phyloP scores from a whole-genome alignment of 2,329 filamentous ascomycete genomes.

The Tolypocladium tundrense region DNA sequence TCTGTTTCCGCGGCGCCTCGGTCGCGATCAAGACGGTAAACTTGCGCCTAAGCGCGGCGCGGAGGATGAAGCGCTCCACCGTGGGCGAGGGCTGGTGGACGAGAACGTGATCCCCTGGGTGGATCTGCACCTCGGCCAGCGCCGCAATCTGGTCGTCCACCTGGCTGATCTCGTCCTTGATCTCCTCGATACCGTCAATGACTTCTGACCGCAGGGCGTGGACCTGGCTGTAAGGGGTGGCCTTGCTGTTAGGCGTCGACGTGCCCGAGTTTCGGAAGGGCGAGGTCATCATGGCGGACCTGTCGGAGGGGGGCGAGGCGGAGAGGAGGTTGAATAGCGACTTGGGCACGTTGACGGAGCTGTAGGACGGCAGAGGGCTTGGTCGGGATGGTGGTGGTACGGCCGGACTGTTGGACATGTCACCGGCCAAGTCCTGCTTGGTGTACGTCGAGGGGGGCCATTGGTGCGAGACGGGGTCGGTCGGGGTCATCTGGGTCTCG shows the following conservation, averaged over 20 bases:
- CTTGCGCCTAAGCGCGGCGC: constrained; percentile 78
- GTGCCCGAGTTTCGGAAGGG: constrained; percentile 37
- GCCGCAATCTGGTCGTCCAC: constrained; percentile 89
- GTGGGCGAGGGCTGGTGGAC: constrained; percentile 79
- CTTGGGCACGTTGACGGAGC: constrained; percentile 56
- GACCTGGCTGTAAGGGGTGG: constrained; percentile 31
- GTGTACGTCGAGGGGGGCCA: constrained; percentile 20
- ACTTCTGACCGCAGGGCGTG: constrained; percentile 81
- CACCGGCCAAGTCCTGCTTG: constrained; percentile 23
- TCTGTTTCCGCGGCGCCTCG: constrained; percentile 34
- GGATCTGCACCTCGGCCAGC: constrained; percentile 83
- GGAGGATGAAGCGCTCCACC: constrained; percentile 80
- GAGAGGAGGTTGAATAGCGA: constrained; percentile 86
- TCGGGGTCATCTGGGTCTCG: constrained; percentile 28
- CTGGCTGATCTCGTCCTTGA: constrained; percentile 88
- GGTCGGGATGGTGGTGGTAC: constrained; percentile 34
- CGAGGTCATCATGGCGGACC: constrained; percentile 25
- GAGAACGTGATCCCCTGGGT: constrained; percentile 85
- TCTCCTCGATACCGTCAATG: constrained; percentile 87
- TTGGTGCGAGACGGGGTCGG: constrained; percentile 27
- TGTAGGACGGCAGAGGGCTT: constrained; percentile 50
- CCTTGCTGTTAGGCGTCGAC: constrained; percentile 34
- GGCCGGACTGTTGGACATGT: constrained; percentile 15
- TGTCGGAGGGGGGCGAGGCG: constrained; percentile 46
- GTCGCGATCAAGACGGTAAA: constrained; percentile 86